These are phyloP conservation scores for Trypanosoma lewisi DNA, from an alignment of 208 protist species.

Conservation along the genomic window DNA sequence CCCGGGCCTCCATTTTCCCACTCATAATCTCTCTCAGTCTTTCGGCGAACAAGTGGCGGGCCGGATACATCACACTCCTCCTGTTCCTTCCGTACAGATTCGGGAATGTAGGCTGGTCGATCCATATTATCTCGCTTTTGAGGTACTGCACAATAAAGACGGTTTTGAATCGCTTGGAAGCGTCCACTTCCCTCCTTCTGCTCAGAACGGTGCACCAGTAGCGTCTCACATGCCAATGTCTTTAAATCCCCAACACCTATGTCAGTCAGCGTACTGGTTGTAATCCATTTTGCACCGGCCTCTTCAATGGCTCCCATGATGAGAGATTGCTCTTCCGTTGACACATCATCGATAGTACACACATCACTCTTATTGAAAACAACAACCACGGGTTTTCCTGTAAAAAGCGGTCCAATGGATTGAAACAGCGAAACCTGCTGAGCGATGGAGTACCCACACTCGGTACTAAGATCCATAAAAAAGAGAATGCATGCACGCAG, in stretches of 20 bases:
- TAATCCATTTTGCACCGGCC: constrained; percentile 84
- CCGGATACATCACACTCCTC: constrained; percentile 30
- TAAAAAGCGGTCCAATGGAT: constrained; percentile 98
- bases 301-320: constrained; percentile 87
- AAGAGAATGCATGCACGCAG: constrained; percentile 98
- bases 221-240: constrained; percentile 92
- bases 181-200: constrained; percentile 92
- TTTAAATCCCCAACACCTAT: constrained; percentile 93
- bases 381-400: constrained; percentile 99
- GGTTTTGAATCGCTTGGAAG: constrained; percentile 90
- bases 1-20: constrained; percentile 92
- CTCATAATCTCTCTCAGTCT: constrained; percentile 92
- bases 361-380: constrained; percentile 99
- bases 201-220: constrained; percentile 94
- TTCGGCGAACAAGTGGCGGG: constrained; percentile 49
- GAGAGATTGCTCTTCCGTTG: constrained; percentile 76
- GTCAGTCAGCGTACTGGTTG: constrained; percentile 95
- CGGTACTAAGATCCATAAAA: constrained; percentile 99
- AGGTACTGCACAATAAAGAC: constrained; percentile 89
- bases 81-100: constrained; percentile 51
- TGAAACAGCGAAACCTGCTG: constrained; percentile 98
- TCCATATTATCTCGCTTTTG: constrained; percentile 88
- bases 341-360: constrained; percentile 89
- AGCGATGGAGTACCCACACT: constrained; percentile 98
- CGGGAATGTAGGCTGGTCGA: constrained; percentile 76